Percentiles rank a stretch among this genome's conserved stretches.
phyloP scores from a whole-genome alignment of 2,329 filamentous ascomycete species.

The Botrytis medusae region DNA sequence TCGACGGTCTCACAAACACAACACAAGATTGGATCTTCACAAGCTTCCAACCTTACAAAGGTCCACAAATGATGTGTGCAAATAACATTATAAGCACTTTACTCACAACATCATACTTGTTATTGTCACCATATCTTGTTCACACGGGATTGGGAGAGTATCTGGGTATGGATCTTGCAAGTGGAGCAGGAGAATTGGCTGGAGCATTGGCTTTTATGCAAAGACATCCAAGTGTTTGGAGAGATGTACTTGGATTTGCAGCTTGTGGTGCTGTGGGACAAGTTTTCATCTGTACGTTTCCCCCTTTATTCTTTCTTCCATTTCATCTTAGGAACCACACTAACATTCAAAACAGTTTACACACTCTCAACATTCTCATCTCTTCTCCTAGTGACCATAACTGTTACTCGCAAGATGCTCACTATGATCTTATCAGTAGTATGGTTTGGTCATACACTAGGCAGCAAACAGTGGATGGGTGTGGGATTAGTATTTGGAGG shows the following conservation, averaged over 20 bases:
- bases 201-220: constrained; percentile 80
- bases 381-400: constrained; percentile 90
- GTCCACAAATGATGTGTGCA: constrained; percentile 99
- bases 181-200: constrained; percentile 67
- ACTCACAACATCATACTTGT: constrained; percentile 73
- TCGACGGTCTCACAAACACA: constrained; percentile 94
- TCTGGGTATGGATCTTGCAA: constrained; percentile 63
- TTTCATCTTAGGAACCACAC: background rate
- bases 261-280: constrained; percentile 90
- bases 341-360: constrained; percentile 56
- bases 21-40: constrained; percentile 94
- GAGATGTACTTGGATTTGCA: constrained; percentile 86
- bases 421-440: constrained; percentile 97
- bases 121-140: constrained; percentile 78
- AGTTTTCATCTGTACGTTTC: constrained; percentile 79
- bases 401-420: constrained; percentile 97
- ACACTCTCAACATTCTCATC: constrained; percentile 91
- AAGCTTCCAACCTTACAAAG: constrained; percentile 75
- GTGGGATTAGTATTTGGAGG: constrained; percentile 92
- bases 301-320: constrained; percentile 6
- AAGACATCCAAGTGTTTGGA: constrained; percentile 76
- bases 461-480: constrained; percentile 88
- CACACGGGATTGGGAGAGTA: constrained; percentile 63
- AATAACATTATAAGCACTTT: constrained; percentile 86
- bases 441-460: constrained; percentile 87